Evolutionary conservation across 2,329 filamentous ascomycete genomes (phyloP), one percentile per base, ranked within the genome.

Genomic region (Trichoderma koningiopsis): DNA sequence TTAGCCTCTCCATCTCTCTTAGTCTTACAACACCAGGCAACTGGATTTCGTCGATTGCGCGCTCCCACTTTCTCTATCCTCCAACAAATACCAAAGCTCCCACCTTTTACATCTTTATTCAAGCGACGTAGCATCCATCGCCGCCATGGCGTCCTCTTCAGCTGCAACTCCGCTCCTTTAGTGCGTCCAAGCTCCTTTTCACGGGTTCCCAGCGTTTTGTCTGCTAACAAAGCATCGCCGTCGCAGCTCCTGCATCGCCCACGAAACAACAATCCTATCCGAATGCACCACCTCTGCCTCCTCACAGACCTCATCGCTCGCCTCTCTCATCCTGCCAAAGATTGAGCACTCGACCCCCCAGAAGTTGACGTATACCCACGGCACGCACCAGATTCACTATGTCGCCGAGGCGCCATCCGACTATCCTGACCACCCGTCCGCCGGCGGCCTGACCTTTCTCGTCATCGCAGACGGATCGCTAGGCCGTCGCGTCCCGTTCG

Each of bases 301-400:
- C 11, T 93, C 91, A 53, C 89, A 93, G 74, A 92, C 93, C 69
- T 94, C 93, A 5, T 94, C 91, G 14, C 91, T 98, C 75, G 93
- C 95, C 74, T 96, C 94, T 56, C 86, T 97, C 75, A 94, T 99
- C 83, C 93, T 99, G 56, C 96, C 96, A 70, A 97, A 97, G 81
- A 97, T 99, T 84, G 86, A 87, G 68, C 96, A 99, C 83, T 82
- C 85, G 72, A 83, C 86, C 35, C 86, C 94, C 0, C 90, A 97
- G 77, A 97, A 97, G 82, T 88, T 97, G 73, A 98, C 95, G 67
- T 97, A 97, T 83, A 96, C 93, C 52, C 94, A 97, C 81, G 92
- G 94, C 82, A 85, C 90, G 70, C 90, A 96, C 80, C 93, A 96
- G 85, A 96, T 98, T 80, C 95, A 99, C 86, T 97, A 97, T 85